Percentiles rank a stretch among this genome's conserved stretches.
Evolutionary conservation across 495 filamentous ascomycete genomes (phyloP).

Genomic region (Aspergillus campestris): DNA sequence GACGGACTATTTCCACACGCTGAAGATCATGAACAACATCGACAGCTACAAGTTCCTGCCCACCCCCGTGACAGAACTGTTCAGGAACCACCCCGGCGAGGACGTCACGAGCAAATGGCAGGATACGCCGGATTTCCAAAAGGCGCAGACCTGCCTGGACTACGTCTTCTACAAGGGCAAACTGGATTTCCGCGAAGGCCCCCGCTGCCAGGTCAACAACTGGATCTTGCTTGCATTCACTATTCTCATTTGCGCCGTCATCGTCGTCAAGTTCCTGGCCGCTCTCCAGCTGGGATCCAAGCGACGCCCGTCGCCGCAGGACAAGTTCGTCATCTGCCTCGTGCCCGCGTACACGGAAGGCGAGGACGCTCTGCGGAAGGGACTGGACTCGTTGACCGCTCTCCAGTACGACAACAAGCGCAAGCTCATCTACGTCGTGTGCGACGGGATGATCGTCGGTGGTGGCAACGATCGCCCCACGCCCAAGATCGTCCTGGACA

Average conservation of each 20-base stretch:
- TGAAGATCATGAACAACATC: slow-evolving; percentile 38
- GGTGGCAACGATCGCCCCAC: slow-evolving; percentile 94
- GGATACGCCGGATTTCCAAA: slow-evolving; percentile 37
- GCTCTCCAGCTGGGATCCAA: slow-evolving; percentile 92
- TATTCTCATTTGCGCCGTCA: slow-evolving; percentile 68
- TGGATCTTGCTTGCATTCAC: slow-evolving; percentile 85
- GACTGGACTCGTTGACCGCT: slow-evolving; percentile 87
- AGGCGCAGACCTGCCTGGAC: slow-evolving; percentile 69
- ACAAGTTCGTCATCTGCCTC: slow-evolving; percentile 98
- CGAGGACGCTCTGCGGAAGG: slow-evolving; percentile 86
- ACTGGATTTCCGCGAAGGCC: slow-evolving; percentile 70
- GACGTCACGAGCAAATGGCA: slow-evolving; percentile 67
- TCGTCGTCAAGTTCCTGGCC: slow-evolving; percentile 83
- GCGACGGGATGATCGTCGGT: slow-evolving; percentile 94
- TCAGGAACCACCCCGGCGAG: slow-evolving; percentile 64
- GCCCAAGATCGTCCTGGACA: slow-evolving; percentile 94
- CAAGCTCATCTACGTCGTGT: slow-evolving; percentile 88
- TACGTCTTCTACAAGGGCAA: slow-evolving; percentile 77
- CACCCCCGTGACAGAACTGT: slow-evolving; percentile 47
- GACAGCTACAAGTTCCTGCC: slow-evolving; percentile 62
- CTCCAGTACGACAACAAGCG: slow-evolving; percentile 96
- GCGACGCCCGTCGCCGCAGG: slow-evolving; percentile 78
- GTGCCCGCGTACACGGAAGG: slow-evolving; percentile 97
- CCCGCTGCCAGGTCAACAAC: slow-evolving; percentile 81
- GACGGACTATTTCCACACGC: slow-evolving; percentile 80